Evolutionary conservation across 768 basidiomycete species (phyloP).

Genomic region (Xerocomus spinulosus): DNA sequence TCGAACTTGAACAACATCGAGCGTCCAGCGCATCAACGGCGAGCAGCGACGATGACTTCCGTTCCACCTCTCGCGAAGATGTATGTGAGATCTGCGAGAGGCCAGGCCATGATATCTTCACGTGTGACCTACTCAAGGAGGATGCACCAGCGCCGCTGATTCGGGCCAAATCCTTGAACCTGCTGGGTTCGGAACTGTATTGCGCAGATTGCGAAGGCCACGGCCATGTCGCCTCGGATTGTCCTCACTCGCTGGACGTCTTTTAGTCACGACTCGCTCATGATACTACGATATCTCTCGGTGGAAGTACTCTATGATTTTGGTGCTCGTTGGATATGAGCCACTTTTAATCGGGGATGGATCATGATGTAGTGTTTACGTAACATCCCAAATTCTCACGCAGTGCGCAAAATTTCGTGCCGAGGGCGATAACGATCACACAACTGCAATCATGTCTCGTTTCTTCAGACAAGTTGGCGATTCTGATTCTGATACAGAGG

Average conservation of each 20-base stretch:
- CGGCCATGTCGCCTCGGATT: slow-evolving; percentile 72
- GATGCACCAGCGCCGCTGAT: slow-evolving; percentile 34
- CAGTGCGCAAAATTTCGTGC: slow-evolving; percentile 16
- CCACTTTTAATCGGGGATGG: neutral
- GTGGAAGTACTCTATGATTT: slow-evolving; percentile 20
- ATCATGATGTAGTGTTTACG: slow-evolving; percentile 8
- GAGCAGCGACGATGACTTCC: slow-evolving; percentile 20
- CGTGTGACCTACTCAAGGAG: slow-evolving; percentile 69
- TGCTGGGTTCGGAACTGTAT: slow-evolving; percentile 39
- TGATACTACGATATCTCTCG: slow-evolving; percentile 3
- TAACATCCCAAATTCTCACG: slow-evolving; percentile 20
- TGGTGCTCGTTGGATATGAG: slow-evolving; percentile 14
- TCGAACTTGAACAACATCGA: slow-evolving; percentile 26
- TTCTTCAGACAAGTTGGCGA: slow-evolving; percentile 86
- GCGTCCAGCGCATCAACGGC: slow-evolving; percentile 20
- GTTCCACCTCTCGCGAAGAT: slow-evolving; percentile 30
- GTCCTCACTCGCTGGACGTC: slow-evolving; percentile 83
- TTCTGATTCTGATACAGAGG: slow-evolving; percentile 69
- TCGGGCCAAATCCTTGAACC: slow-evolving; percentile 13
- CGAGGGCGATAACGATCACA: slow-evolving; percentile 26
- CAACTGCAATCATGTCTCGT: slow-evolving; percentile 59
- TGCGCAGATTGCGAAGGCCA: slow-evolving; percentile 84
- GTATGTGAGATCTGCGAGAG: slow-evolving; percentile 86
- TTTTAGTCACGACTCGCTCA: slow-evolving; percentile 46
- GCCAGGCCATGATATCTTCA: slow-evolving; percentile 83